phyloP scores from a whole-genome alignment of 768 basidiomycete species.

The Rhodotorula sphaerocarpa region DNA sequence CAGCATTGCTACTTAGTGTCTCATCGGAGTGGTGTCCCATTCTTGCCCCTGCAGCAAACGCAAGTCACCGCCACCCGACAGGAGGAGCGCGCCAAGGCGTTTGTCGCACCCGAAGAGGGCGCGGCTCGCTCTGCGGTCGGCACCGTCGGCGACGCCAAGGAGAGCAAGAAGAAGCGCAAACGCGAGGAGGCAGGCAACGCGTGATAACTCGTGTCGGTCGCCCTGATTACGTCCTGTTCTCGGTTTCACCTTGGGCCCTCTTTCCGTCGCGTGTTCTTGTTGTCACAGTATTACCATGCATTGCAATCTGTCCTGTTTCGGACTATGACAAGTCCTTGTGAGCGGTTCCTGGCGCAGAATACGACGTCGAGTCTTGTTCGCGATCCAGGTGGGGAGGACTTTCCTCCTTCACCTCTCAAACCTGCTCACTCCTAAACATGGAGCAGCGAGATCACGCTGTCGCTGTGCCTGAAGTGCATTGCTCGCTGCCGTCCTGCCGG shows the following conservation, averaged over 20 bases:
- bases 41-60: conserved; percentile 56
- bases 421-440: too few relatives aligned
- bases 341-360: too few relatives aligned
- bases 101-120: conserved; percentile 74
- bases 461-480: conserved; percentile 47
- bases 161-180: conserved; percentile 50
- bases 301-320: too few relatives aligned
- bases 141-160: conserved; percentile 63
- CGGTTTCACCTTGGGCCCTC: too few relatives aligned
- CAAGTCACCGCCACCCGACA: conserved; percentile 62
- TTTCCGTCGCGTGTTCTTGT: not conserved
- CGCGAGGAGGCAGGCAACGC: conserved; percentile 39
- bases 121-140: conserved; percentile 51
- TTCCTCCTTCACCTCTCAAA: too few relatives aligned
- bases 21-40: too few relatives aligned
- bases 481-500: conserved; percentile 56
- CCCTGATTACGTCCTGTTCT: too few relatives aligned
- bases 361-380: too few relatives aligned
- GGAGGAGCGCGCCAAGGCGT: conserved; percentile 76
- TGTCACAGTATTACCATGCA: not conserved
- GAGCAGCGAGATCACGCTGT: too few relatives aligned
- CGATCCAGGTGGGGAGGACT: too few relatives aligned
- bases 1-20: not conserved
- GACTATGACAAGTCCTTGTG: too few relatives aligned
- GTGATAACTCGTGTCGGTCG: not conserved